Percentiles rank a stretch among this genome's conserved stretches.
Evolutionary conservation across 1,284 basidiomycete genomes (phyloP).

Genomic region (Xerocomus minutiporus): DNA sequence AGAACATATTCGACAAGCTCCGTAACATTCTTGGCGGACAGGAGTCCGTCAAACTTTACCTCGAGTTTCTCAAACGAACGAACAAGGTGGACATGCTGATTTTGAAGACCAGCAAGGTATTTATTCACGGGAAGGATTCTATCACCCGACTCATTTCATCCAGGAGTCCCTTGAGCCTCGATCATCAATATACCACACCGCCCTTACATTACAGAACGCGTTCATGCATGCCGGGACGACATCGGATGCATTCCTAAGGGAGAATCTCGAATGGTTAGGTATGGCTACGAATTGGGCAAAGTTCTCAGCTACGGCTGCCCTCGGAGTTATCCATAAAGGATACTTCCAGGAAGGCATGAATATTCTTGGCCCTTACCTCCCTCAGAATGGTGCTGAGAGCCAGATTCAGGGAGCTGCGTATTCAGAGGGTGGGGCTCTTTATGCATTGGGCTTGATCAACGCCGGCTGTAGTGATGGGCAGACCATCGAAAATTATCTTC

Average conservation of each 20-base stretch:
- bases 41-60: constrained; percentile 85
- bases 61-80: constrained; percentile 91
- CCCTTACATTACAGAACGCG: constrained; percentile 91
- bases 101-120: constrained; percentile 85
- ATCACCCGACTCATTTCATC: constrained; percentile 1
- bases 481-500: constrained; percentile 68
- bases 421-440: constrained; percentile 90
- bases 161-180: constrained; percentile 90
- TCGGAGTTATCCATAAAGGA: constrained; percentile 95
- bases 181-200: constrained; percentile 94
- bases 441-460: constrained; percentile 92
- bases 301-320: constrained; percentile 90
- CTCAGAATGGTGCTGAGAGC: constrained; percentile 67
- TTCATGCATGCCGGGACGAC: constrained; percentile 96
- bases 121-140: constrained; percentile 3
- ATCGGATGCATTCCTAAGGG: constrained; percentile 86
- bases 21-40: constrained; percentile 82
- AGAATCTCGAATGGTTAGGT: constrained; percentile 93
- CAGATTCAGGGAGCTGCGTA: constrained; percentile 73
- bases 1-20: constrained; percentile 64
- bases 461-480: constrained; percentile 76
- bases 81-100: constrained; percentile 90
- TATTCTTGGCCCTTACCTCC: constrained; percentile 92
- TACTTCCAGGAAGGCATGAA: constrained; percentile 90
- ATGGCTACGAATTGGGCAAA: constrained; percentile 96